Evolutionary conservation across 225 moss, liverwort and hornwort genomes (phyloP).

Genomic region (Antitrichia curtipendula): DNA sequence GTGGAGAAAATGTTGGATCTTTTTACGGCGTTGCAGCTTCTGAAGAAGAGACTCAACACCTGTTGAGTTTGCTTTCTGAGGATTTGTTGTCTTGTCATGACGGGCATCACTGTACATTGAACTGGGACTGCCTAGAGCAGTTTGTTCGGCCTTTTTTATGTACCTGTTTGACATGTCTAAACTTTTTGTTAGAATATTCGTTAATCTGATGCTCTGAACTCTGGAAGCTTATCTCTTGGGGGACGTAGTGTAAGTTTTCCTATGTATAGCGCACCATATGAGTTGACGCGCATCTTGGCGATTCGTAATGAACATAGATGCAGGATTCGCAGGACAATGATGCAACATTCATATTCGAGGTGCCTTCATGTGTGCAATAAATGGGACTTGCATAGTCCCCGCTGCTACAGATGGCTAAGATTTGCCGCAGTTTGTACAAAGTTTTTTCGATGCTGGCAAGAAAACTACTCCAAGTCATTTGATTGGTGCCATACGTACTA

Average conservation of each 20-base stretch:
- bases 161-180: neutral
- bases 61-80: neutral
- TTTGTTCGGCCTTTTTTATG: neutral
- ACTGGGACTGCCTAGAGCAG: neutral
- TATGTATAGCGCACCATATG: neutral
- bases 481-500: neutral
- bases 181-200: neutral
- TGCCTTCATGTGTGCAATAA: neutral
- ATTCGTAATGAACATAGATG: neutral
- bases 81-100: neutral
- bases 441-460: neutral
- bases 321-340: neutral
- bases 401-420: neutral
- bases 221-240: neutral
- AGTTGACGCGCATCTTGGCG: neutral
- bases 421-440: neutral
- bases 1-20: neutral
- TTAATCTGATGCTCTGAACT: neutral
- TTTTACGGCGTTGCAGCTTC: neutral
- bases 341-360: neutral
- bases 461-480: neutral
- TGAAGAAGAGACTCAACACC: neutral
- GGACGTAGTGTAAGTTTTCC: neutral
- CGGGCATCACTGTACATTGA: neutral
- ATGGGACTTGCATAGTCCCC: neutral